A percentile compares a stretch with the other conserved stretches of the same genome.
Conservation (phyloP, 257 asterid species). For the Misopates orontium region DNA sequence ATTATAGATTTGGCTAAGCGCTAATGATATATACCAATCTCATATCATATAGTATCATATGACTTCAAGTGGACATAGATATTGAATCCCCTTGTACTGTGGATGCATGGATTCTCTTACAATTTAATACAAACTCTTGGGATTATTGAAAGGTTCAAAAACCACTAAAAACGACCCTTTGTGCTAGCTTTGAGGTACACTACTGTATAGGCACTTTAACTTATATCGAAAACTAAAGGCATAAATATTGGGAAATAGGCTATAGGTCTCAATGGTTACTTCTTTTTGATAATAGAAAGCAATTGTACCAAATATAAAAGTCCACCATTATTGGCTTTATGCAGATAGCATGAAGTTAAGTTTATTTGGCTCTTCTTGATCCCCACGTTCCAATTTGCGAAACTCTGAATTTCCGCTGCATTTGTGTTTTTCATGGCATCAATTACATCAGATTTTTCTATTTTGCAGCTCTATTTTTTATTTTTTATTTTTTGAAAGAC, state of each 20-base stretch:
- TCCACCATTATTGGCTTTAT: neutral
- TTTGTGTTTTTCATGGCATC: too few relatives aligned
- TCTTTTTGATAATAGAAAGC: neutral
- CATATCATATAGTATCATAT: constrained; percentile 8
- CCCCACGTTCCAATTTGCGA: too few relatives aligned
- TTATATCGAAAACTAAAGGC: neutral
- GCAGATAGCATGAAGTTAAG: neutral
- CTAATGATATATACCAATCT: constrained; percentile 13
- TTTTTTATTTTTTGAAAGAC: too few relatives aligned
- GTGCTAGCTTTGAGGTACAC: neutral
- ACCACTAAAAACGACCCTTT: constrained; percentile 27
- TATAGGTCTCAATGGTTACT: neutral
- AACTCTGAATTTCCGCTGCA: too few relatives aligned
- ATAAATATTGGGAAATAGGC: neutral
- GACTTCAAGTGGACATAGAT: constrained; percentile 27
- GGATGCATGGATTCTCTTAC: constrained; percentile 19
- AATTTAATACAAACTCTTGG: constrained; percentile 31
- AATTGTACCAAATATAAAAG: neutral
- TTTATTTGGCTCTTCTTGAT: neutral
- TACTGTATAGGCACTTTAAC: too few relatives aligned
- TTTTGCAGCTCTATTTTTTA: too few relatives aligned
- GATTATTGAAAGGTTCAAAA: constrained; percentile 32
- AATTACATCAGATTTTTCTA: too few relatives aligned
- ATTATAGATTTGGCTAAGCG: constrained; percentile 18
- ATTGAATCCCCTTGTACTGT: constrained; percentile 29